Evolutionary conservation across 441 rosid species (phyloP).

Genomic region (Gossypium davidsonii): DNA sequence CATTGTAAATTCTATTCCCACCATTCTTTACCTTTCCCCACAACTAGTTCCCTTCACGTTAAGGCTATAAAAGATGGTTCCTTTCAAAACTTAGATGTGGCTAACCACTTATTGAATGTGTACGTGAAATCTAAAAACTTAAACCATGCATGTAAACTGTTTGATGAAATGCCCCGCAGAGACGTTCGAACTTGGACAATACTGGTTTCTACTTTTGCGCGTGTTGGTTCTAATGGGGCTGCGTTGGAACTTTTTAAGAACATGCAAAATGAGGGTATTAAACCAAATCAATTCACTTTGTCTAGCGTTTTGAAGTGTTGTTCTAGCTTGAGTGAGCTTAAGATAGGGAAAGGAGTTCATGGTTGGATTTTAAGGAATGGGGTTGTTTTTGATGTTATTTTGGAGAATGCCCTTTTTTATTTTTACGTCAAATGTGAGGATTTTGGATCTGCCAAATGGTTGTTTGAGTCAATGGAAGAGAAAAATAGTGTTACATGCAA

Average conservation of each 20-base stretch:
- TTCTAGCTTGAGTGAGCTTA: constrained; percentile 29
- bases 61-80: constrained; percentile 30
- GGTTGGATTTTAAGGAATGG: constrained; percentile 45
- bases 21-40: neutral
- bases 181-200: constrained; percentile 45
- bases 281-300: constrained; percentile 47
- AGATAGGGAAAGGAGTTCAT: constrained; percentile 38
- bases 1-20: neutral
- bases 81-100: constrained; percentile 11
- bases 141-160: constrained; percentile 32
- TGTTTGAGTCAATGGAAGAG: constrained; percentile 33
- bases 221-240: constrained; percentile 13
- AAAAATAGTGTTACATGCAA: constrained; percentile 36
- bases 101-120: constrained; percentile 20
- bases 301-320: constrained; percentile 43
- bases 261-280: constrained; percentile 30
- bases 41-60: constrained; percentile 26
- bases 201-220: constrained; percentile 33
- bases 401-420: constrained; percentile 45
- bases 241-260: constrained; percentile 28
- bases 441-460: constrained; percentile 21
- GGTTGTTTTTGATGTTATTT: constrained; percentile 29
- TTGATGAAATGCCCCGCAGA: constrained; percentile 30
- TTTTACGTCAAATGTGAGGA: constrained; percentile 39
- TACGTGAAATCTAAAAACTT: constrained; percentile 16